A percentile compares a stretch with the other conserved stretches of the same genome.
Evolutionary conservation across 164 flowering plant species (phyloP).

Genomic region (Annona cherimola): DNA sequence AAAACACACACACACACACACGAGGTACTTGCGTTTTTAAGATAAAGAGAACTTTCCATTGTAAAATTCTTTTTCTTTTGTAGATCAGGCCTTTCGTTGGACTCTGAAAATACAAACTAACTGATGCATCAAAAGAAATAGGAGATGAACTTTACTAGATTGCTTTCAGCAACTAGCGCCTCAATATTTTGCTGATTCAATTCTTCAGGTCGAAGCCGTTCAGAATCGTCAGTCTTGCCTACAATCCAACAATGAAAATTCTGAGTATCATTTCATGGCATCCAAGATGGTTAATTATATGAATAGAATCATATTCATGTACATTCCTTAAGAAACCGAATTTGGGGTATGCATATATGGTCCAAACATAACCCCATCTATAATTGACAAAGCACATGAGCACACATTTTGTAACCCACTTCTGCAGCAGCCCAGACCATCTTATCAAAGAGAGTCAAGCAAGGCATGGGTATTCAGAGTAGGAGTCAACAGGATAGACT

Average conservation of each 20-base stretch:
- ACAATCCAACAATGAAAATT: conserved; percentile 15
- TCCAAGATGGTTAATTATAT: not conserved
- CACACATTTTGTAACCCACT: not conserved
- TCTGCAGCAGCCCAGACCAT: not conserved
- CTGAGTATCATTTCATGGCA: not conserved
- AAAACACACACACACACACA: no score
- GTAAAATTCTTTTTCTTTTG: not conserved
- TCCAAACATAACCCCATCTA: not conserved
- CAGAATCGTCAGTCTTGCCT: conserved; percentile 74
- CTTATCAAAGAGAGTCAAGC: not conserved
- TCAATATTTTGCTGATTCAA: conserved; percentile 95
- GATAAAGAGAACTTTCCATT: not conserved
- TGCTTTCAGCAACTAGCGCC: conserved; percentile 94
- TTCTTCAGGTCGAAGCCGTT: conserved; percentile 93
- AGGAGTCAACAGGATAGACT: not conserved
- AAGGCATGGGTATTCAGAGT: not conserved
- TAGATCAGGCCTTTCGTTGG: not conserved
- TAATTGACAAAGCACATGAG: not conserved
- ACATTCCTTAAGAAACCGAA: not conserved
- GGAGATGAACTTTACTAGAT: conserved; percentile 51
- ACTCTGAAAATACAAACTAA: not conserved
- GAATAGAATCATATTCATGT: not conserved
- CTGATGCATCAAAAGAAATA: not conserved
- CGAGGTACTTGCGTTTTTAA: no score
- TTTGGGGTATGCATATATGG: not conserved